These are phyloP conservation scores for Aspergillus kassunensis DNA, from an alignment of 495 filamentous ascomycete genomes.

Conservation along the genomic window DNA sequence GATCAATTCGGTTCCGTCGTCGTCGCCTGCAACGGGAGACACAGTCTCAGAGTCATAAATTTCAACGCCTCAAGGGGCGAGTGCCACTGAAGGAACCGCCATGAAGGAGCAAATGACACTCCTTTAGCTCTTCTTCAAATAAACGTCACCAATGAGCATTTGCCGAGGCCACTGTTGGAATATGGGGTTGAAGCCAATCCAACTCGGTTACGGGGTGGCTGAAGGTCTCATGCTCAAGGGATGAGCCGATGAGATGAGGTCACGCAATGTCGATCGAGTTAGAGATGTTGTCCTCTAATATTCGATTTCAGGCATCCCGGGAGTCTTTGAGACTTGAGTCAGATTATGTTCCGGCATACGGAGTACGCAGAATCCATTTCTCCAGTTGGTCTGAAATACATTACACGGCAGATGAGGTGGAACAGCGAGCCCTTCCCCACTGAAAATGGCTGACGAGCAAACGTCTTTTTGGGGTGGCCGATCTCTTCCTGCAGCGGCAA, in stretches of 20 bases:
- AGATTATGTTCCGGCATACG: too few species aligned
- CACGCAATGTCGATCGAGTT: constrained; percentile 40
- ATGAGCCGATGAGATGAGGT: too few species aligned
- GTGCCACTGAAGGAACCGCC: background rate
- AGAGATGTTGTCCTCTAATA: constrained; percentile 3
- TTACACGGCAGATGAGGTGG: constrained; percentile 4
- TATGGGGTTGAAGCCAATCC: constrained; percentile 10
- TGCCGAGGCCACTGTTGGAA: constrained; percentile 11
- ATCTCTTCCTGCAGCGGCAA: constrained; percentile 31
- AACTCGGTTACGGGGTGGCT: constrained; percentile 11
- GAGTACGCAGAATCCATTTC: background rate
- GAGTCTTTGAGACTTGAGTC: too few species aligned
- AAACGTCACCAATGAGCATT: background rate
- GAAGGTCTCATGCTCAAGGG: constrained; percentile 14
- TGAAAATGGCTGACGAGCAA: constrained; percentile 5
- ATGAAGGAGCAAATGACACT: background rate
- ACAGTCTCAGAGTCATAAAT: background rate
- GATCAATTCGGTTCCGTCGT: background rate
- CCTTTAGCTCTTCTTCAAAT: background rate
- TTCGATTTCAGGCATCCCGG: too few species aligned
- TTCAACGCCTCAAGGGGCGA: background rate
- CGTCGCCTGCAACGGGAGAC: background rate
- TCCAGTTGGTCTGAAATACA: constrained; percentile 9
- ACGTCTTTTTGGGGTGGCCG: constrained; percentile 24
- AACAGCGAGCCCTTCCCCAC: constrained; percentile 10